A percentile compares a stretch with the other conserved stretches of the same genome.
Conservation (phyloP, 2,329 filamentous ascomycete genomes). For the Cercospora zeae-maydis region DNA sequence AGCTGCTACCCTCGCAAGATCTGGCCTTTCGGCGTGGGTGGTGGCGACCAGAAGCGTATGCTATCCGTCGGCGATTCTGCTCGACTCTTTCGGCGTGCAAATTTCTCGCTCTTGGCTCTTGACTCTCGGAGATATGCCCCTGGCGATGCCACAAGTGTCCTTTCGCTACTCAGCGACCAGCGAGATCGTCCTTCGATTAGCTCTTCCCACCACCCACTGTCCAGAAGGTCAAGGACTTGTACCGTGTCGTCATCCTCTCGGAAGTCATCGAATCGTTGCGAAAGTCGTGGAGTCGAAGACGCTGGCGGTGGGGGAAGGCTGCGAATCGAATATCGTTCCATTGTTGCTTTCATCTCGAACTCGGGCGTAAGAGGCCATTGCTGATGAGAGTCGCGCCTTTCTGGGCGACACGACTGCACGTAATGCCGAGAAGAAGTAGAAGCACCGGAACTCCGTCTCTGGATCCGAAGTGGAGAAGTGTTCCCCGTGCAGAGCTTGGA, state of each 20-base stretch:
- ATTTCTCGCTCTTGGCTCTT: not conserved
- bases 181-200: not conserved
- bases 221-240: not conserved
- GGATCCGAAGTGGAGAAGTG: not conserved
- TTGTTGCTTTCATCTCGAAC: constrained; percentile 3
- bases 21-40: not conserved
- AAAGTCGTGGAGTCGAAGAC: not conserved
- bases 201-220: constrained; percentile 8
- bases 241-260: not conserved
- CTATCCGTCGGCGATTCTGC: constrained; percentile 7
- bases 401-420: not conserved
- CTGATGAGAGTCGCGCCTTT: constrained; percentile 7
- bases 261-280: not conserved
- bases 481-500: not conserved
- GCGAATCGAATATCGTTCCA: constrained; percentile 4
- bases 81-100: not conserved
- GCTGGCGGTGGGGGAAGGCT: not conserved
- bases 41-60: constrained; percentile 2
- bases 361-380: constrained; percentile 4
- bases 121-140: not conserved
- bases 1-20: not conserved
- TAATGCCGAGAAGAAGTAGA: not conserved
- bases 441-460: not conserved
- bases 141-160: not conserved
- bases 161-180: constrained; percentile 6